These are phyloP conservation scores for Crithidia sp. DNA, from an alignment of 208 protist species.

Conservation along the genomic window DNA sequence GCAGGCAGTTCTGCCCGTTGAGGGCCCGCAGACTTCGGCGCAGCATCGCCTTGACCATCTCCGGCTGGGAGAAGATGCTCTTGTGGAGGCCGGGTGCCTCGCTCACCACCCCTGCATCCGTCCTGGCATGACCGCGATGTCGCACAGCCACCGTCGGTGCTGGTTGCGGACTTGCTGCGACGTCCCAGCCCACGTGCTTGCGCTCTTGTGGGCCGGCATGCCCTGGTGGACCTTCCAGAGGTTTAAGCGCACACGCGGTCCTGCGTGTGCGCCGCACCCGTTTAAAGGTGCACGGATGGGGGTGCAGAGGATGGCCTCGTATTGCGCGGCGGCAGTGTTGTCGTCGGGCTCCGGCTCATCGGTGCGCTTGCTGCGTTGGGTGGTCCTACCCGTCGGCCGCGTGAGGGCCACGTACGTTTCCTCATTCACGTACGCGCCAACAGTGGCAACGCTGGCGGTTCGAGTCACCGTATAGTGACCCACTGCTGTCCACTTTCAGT, in stretches of 20 bases:
- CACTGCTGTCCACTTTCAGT: not conserved
- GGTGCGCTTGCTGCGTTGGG: not conserved
- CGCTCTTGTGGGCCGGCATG: not conserved
- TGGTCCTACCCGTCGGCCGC: not conserved
- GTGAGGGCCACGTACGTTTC: not conserved
- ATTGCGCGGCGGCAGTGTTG: not conserved
- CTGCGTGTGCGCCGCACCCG: not conserved
- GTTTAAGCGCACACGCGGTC: not conserved
- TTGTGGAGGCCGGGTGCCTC: no score
- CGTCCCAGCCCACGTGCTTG: no score
- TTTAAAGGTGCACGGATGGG: not conserved
- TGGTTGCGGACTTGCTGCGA: no score
- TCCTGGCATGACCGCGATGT: no score
- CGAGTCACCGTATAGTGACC: not conserved
- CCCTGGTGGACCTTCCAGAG: not conserved
- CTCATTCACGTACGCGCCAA: not conserved
- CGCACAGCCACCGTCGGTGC: no score
- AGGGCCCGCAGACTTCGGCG: no score
- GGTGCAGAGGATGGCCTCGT: not conserved
- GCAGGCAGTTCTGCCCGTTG: no score
- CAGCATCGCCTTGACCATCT: no score
- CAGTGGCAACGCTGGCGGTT: not conserved
- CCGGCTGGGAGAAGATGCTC: no score
- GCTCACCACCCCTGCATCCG: no score
- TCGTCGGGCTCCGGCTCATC: not conserved